These are phyloP conservation scores for Lepraria neglecta DNA, from an alignment of 495 filamentous ascomycete genomes.

Conservation along the genomic window DNA sequence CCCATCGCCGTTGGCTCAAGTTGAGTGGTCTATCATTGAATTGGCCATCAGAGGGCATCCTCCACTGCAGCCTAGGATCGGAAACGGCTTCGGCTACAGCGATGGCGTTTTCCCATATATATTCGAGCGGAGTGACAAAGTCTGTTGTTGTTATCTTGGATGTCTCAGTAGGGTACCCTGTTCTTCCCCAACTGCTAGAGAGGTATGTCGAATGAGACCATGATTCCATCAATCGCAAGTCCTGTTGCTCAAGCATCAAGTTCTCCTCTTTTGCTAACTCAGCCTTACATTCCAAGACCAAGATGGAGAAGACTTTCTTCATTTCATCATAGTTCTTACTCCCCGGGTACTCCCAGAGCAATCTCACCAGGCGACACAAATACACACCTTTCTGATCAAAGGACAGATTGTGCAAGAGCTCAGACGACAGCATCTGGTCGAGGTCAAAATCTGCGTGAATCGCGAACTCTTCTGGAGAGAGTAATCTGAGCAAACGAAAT, in stretches of 20 bases:
- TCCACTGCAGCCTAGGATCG: neutral
- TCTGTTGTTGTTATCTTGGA: neutral
- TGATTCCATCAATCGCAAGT: neutral
- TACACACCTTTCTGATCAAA: constrained; percentile 1
- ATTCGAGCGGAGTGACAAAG: neutral
- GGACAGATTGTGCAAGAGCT: neutral
- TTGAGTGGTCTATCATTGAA: neutral
- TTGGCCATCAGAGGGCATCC: neutral
- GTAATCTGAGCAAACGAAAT: neutral
- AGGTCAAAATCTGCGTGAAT: neutral
- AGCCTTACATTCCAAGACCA: neutral
- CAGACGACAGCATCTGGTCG: neutral
- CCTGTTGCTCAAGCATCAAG: too few relatives aligned
- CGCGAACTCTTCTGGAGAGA: constrained; percentile 3
- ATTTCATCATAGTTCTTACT: neutral
- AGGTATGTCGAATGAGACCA: constrained; percentile 2
- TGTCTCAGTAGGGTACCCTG: too few relatives aligned
- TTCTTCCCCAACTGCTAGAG: constrained; percentile 5
- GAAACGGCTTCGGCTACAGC: constrained; percentile 1
- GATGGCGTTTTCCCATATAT: neutral
- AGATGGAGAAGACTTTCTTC: neutral
- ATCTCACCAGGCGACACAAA: neutral
- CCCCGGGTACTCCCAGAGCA: neutral
- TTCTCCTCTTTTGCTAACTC: neutral
- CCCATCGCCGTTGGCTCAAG: neutral